Conservation (phyloP, 495 filamentous ascomycete species). For the Podospora pseudocomata region DNA sequence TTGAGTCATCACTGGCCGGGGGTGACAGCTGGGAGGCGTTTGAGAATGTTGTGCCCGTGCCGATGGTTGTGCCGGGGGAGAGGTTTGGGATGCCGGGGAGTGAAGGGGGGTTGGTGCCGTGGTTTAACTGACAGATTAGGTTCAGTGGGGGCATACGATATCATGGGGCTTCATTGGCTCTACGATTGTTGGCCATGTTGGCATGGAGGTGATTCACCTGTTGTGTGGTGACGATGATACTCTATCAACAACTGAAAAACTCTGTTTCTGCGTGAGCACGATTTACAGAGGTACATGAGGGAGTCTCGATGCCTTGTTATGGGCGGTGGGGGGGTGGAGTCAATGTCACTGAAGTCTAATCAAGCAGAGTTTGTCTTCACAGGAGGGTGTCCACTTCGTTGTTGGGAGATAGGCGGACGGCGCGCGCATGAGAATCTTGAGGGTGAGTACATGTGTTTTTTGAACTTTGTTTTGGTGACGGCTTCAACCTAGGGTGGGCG, state of each 20-base stretch:
- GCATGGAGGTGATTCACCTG: background rate
- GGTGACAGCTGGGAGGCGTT: conserved; percentile 47
- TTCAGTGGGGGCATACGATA: background rate
- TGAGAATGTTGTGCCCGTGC: conserved; percentile 58
- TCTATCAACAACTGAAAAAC: background rate
- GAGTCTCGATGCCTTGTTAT: background rate
- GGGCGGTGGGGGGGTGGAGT: background rate
- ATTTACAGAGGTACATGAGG: background rate
- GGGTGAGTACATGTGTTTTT: too few relatives aligned
- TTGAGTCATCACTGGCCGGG: background rate
- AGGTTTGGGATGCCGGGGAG: background rate
- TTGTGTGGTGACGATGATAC: background rate
- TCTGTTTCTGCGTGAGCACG: background rate
- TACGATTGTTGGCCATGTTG: background rate
- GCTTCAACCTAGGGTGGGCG: too few relatives aligned
- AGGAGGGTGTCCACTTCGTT: too few relatives aligned
- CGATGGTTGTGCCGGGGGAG: conserved; percentile 52
- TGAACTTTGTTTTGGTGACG: too few relatives aligned
- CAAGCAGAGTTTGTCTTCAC: background rate
- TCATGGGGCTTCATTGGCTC: background rate
- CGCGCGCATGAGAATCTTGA: too few relatives aligned
- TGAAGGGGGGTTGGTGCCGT: background rate
- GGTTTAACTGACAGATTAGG: background rate
- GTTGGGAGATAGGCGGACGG: too few relatives aligned
- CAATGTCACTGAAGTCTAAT: background rate